Base-by-base conservation (phyloP, 176 grass and related monocot species). In the Neostapfia colusana region DNA sequence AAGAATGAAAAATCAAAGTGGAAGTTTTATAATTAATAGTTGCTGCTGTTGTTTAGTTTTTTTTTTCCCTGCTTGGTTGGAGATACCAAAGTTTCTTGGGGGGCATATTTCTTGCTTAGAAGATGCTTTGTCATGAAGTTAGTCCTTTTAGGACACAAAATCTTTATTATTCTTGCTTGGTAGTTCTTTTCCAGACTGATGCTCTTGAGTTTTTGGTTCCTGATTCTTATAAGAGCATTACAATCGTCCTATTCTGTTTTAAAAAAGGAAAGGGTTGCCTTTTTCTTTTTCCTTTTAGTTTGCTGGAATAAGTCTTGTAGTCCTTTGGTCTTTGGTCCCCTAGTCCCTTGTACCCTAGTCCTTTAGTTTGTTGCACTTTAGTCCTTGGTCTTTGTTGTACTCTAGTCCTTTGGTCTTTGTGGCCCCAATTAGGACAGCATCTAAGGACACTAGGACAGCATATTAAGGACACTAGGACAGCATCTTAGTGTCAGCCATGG, bases 21-120 rank as follows among this genome's bases (percentile, higher is more conserved):
- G 24, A 66, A 38, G 13, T 41, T 66, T 31, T 31, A 3, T 45
- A 78, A 26, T 38, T 53, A 65, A 78, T 41, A 67, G 8, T 41
- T 67, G 4, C 11, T 55, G 46, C 28, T 76, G 61, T 54, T 14
- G 31, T 77, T 51, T 54, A 23, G 75, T 38, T 79, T 40, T 26
- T 4, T 4, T 27, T 75, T 46, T 56, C 39, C 48, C 21, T 27
- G 13, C 34, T 54, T 65, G n/a, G 51, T 54, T 78, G 13, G 31
- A 55, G 7, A 27, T 65, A 26, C 44, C 44, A 65, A 78, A 38
- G 62, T 39, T 41, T 65, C 61, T 18, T 6, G 31, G 28, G n/a
- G 12, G 62, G 15, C 41, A 67, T 65, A 49, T 39, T 27, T 48
- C 4, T 66, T 40, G n/a, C 8, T 23, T 16, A 18, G 28, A 51